These are phyloP conservation scores for Scedosporium aurantiacum DNA, from an alignment of 2,329 filamentous ascomycete species.

Conservation along the genomic window DNA sequence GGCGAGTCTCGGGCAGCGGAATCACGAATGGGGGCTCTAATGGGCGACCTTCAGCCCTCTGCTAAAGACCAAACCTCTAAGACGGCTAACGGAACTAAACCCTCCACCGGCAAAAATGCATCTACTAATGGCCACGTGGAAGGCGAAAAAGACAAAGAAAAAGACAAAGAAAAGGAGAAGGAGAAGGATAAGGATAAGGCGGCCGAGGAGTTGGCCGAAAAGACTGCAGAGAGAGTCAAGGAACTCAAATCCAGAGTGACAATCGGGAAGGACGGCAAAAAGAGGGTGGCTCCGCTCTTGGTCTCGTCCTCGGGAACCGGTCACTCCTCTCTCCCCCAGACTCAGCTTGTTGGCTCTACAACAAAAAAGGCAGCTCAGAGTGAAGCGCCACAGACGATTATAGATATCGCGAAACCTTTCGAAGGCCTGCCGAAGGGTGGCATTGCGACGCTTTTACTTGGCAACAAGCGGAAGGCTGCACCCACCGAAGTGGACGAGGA, in stretches of 20 bases:
- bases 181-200: slow-evolving; percentile 21
- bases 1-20: slow-evolving; percentile 84
- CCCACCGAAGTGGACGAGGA: slow-evolving; percentile 68
- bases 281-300: slow-evolving; percentile 82
- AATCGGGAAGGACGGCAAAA: slow-evolving; percentile 93
- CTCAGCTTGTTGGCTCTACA: slow-evolving; percentile 71
- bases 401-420: slow-evolving; percentile 88
- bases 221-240: slow-evolving; percentile 41
- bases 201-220: slow-evolving; percentile 39
- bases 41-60: slow-evolving; percentile 65
- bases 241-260: slow-evolving; percentile 82
- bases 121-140: slow-evolving; percentile 28
- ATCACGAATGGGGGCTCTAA: slow-evolving; percentile 94
- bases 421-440: slow-evolving; percentile 88
- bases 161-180: slow-evolving; percentile 17
- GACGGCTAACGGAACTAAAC: slow-evolving; percentile 38
- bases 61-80: slow-evolving; percentile 41
- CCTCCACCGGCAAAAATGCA: slow-evolving; percentile 16
- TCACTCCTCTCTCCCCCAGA: slow-evolving; percentile 79
- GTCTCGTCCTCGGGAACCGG: slow-evolving; percentile 83
- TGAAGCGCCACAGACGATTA: slow-evolving; percentile 67
- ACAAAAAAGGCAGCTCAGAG: slow-evolving; percentile 50
- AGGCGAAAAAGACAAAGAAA: slow-evolving; percentile 13
- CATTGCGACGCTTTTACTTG: slow-evolving; percentile 71
- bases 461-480: slow-evolving; percentile 81